Evolutionary conservation across 2,329 filamentous ascomycete genomes (phyloP).

Genomic region (Bipolaris oryzae): DNA sequence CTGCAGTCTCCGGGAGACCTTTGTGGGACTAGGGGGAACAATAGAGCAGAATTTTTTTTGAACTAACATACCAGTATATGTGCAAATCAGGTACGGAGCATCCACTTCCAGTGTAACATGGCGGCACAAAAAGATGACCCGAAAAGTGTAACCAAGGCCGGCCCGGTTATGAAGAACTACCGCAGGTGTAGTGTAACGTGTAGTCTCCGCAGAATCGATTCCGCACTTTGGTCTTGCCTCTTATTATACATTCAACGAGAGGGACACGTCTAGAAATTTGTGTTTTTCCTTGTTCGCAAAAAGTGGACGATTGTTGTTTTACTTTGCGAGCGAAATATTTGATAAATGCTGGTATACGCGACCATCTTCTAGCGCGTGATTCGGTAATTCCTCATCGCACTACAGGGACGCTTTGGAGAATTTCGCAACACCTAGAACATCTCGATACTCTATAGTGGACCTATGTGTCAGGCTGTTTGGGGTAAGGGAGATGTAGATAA

Average conservation of each 20-base stretch:
- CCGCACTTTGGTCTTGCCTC: constrained; percentile 5
- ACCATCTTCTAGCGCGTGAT: neutral
- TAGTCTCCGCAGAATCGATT: constrained; percentile 24
- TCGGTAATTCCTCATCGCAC: neutral
- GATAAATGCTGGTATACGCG: neutral
- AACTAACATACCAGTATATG: neutral
- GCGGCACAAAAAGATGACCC: neutral
- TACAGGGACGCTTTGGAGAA: neutral
- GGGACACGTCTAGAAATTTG: constrained; percentile 1
- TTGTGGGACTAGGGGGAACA: neutral
- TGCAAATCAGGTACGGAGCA: too few relatives aligned
- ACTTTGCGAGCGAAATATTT: neutral
- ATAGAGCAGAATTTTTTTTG: neutral
- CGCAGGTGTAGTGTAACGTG: constrained; percentile 22
- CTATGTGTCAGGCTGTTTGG: constrained; percentile 24
- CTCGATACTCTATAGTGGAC: neutral
- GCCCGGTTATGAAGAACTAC: constrained; percentile 26
- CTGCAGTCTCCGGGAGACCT: neutral
- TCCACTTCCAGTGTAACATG: neutral
- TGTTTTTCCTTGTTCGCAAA: neutral
- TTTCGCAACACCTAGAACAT: neutral
- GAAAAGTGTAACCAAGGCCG: constrained; percentile 31
- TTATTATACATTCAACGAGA: neutral
- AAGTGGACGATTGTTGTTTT: neutral
- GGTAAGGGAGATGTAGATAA: constrained; percentile 10